Evolutionary conservation across 2,329 filamentous ascomycete genomes (phyloP).

Genomic region (Penicillium sp.): DNA sequence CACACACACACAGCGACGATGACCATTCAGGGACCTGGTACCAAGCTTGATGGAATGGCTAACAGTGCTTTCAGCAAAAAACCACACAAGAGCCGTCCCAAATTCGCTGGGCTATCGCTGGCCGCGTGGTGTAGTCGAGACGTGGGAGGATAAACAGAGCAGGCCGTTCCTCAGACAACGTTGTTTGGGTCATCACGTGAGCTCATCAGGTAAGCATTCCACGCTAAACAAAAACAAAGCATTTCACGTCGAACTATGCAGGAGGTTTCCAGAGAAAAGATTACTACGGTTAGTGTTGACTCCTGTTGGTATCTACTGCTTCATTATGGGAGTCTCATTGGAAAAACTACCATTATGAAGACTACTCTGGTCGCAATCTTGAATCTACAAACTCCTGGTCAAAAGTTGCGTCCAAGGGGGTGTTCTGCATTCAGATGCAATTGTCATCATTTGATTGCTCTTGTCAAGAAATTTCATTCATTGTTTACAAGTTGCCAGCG

Average conservation of each 20-base stretch:
- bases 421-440: not conserved
- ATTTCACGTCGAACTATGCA: not conserved
- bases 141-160: slow-evolving; percentile 42
- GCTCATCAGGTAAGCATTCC: slow-evolving; percentile 27
- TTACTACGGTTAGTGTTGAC: not conserved
- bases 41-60: slow-evolving; percentile 1
- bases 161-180: slow-evolving; percentile 44
- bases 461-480: too few species aligned
- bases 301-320: too few species aligned
- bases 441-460: too few species aligned
- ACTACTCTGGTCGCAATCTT: not conserved
- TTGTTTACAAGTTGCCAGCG: too few species aligned
- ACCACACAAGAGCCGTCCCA: slow-evolving; percentile 4
- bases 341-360: not conserved
- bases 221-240: slow-evolving; percentile 13
- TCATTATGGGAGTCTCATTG: not conserved
- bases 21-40: slow-evolving; percentile 15
- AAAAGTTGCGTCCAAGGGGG: not conserved
- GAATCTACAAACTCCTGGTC: not conserved
- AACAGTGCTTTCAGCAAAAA: not conserved
- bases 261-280: not conserved
- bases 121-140: slow-evolving; percentile 24
- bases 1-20: slow-evolving; percentile 5
- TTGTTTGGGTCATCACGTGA: slow-evolving; percentile 38
- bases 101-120: slow-evolving; percentile 12